These are phyloP conservation scores for Myxozyma sirexii DNA, from an alignment of 805 yeast genomes.

Conservation along the genomic window DNA sequence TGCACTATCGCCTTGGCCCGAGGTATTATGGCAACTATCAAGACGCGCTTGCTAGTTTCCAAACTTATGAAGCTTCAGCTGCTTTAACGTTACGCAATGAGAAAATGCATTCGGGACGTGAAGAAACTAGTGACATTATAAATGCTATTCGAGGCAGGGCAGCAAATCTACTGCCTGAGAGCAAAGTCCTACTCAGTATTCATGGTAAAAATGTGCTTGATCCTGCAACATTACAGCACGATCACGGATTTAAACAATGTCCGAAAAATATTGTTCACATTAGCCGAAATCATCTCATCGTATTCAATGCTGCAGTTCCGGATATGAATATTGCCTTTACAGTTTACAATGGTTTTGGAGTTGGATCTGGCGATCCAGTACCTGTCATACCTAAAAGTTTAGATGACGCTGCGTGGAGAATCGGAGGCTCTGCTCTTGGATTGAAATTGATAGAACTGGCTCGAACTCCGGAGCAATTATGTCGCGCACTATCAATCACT, in stretches of 20 bases:
- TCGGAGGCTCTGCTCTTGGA: constrained; percentile 57
- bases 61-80: constrained; percentile 38
- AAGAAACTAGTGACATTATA: constrained; percentile 32
- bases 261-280: constrained; percentile 19
- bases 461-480: constrained; percentile 43
- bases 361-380: constrained; percentile 33
- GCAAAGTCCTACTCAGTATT: constrained; percentile 29
- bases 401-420: constrained; percentile 36
- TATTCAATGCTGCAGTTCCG: constrained; percentile 30
- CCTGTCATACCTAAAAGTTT: constrained; percentile 29
- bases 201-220: constrained; percentile 32
- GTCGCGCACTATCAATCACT: constrained; percentile 47
- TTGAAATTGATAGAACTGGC: constrained; percentile 53
- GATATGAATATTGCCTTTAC: constrained; percentile 32
- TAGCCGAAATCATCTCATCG: constrained; percentile 29
- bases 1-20: constrained; percentile 36
- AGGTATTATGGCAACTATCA: constrained; percentile 38
- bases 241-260: constrained; percentile 25
- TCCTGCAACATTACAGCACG: constrained; percentile 17
- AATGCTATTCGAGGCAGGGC: constrained; percentile 35
- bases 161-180: constrained; percentile 29
- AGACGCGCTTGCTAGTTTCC: constrained; percentile 36
- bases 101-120: constrained; percentile 24
- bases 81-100: constrained; percentile 35
- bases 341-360: constrained; percentile 24